phyloP scores from a whole-genome alignment of 306 rosid genomes.

The Fragaria iinumae region DNA sequence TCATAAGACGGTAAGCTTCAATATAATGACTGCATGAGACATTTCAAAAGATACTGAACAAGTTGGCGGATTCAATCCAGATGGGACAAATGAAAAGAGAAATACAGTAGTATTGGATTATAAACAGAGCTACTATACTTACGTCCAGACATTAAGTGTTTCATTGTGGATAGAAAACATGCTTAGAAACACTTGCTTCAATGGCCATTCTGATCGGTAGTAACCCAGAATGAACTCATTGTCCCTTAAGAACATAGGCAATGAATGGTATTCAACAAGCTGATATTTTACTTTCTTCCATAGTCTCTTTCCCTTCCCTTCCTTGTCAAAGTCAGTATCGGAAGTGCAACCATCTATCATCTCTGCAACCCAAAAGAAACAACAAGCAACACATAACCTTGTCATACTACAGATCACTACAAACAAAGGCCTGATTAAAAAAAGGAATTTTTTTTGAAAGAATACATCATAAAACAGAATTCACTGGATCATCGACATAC shows the following conservation, averaged over 20 bases:
- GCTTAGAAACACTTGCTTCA: slow-evolving; percentile 58
- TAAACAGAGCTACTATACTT: slow-evolving; percentile 25
- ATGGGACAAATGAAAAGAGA: not conserved
- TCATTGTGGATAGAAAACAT: slow-evolving; percentile 63
- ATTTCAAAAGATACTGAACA: not conserved
- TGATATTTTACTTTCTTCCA: slow-evolving; percentile 45
- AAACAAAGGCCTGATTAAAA: not conserved
- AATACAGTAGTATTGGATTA: not conserved
- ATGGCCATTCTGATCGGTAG: slow-evolving; percentile 64
- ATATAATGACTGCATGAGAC: not conserved
- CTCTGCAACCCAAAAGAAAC: slow-evolving; percentile 26
- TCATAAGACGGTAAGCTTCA: not conserved
- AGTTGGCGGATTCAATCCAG: not conserved
- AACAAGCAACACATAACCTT: slow-evolving; percentile 3
- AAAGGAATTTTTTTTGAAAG: too few relatives aligned
- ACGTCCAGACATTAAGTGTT: slow-evolving; percentile 76
- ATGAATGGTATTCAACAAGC: slow-evolving; percentile 53
- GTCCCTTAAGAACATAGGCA: slow-evolving; percentile 54
- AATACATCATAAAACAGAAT: not conserved
- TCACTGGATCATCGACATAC: not conserved
- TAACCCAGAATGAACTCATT: slow-evolving; percentile 55
- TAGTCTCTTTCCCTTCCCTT: slow-evolving; percentile 32
- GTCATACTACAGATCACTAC: too few relatives aligned
- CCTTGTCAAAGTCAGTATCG: slow-evolving; percentile 31
- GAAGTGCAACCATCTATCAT: slow-evolving; percentile 29